Base-by-base conservation (phyloP, 129 eudicot species). In the Escallonia herrerae region DNA sequence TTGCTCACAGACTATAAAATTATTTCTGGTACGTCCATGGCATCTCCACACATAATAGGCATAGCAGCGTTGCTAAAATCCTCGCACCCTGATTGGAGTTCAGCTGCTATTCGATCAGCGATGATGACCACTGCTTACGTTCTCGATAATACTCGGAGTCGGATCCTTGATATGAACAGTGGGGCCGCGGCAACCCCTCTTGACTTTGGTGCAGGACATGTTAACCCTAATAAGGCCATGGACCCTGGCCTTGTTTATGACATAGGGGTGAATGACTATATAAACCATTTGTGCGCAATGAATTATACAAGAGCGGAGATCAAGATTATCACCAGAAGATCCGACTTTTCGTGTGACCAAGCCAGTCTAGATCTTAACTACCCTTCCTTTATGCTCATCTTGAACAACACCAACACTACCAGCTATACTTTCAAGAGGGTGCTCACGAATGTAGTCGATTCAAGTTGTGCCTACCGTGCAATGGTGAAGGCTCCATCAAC, bases 201-300 rank as follows among this genome's bases (percentile, higher is more conserved):
- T 52, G 81, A 78, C 50, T 78, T 13, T 22, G 87, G 83, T 48
- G 81, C 79, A 0, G 83, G 87, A 4, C 83, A 78, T 50, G 74
- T 78, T 46, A 68, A 82, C 69, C 87, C 83, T 1, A 82, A 74
- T 70, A 74, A 74, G 63, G 87, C 83, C 46, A 74, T 82, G 80
- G 81, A 82, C 43, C 87, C 82, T 60, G 82, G 83, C 7, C 66
- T 82, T 12, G 54, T 81, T 38, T 82, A 82, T 15, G 83, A 82
- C 64, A 59, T 74, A 38, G 15, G 67, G 57, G 68, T 76, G 15
- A 66, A 77, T 7, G 83, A 82, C 70, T 78, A 78, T 55, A 56
- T 78, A 60, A 71, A 78, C 63, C 75, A 70, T 65, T 75, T 78
- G 2, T 82, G 87, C 60, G 81, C 78, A 5, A 5, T 78, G 65